Base-by-base conservation (phyloP, 1,139 yeast genomes). In the Nakaseomyces bracarensis region DNA sequence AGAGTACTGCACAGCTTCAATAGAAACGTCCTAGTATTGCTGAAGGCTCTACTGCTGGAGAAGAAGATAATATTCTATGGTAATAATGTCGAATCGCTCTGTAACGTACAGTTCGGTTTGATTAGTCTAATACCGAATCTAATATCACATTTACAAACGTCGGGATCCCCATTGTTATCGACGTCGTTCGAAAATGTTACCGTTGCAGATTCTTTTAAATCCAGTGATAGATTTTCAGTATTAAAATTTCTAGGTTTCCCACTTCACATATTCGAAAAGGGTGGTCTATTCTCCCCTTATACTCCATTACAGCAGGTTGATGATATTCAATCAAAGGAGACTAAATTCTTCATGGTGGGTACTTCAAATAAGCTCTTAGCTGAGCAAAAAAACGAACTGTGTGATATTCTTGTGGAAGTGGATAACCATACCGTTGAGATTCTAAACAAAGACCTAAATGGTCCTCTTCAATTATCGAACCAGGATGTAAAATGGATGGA, bases 271-370 rank as follows among this genome's bases (percentile, higher is more conserved):
- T 91, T 91, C 64, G 86, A 87, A 9, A 75, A 79, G 52, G 94
- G 94, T 30, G 86, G 95, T 3, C 73, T 89, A 49, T 89, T 94
- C 71, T 82, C 84, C 51, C 97, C 98, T 0, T 91, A 89, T 61
- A 74, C 89, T 18, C 95, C 98, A 0, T 67, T 91, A 41, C 98
- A 89, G 61, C 97, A 89, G 58, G 67, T 91, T 44, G 82, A 82
- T 43, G 89, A 84, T 52, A 68, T 91, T 43, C 71, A 70, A 29
- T 71, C 74, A 25, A 67, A 70, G 1, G 74, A 71, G 36, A 73
- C 89, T 0, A 68, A 72, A 43, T 79, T 78, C 57, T 91, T 78
- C 51, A 69, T 86, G 64, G 75, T 86, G 43, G 98, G 98, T 0
- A 82, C 95, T 39, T 87, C 97, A 8, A 91, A 91, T 61, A 77